Evolutionary conservation across 371 early-diverging fungal genomes (phyloP).

Genomic region (Mortierella polycephala): DNA sequence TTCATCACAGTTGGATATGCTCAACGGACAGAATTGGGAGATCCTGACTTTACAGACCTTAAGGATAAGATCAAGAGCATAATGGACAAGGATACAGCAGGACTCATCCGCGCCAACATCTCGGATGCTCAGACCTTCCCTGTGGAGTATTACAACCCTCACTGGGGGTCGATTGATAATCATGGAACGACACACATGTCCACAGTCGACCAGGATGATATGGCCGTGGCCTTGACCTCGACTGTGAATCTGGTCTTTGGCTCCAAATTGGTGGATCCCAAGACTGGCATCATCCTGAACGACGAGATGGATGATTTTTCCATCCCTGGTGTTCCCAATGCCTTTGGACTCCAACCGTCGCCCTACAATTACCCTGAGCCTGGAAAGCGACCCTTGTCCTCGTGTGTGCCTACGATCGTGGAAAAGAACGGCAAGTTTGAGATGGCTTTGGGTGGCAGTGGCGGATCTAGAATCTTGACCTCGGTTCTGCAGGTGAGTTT

Average conservation of each 20-base stretch:
- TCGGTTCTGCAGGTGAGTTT: conserved; percentile 74
- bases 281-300: conserved; percentile 97
- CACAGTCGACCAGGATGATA: conserved; percentile 84
- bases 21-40: conserved; percentile 83
- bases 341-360: conserved; percentile 86
- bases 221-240: conserved; percentile 90
- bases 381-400: conserved; percentile 96
- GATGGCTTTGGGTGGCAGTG: conserved; percentile 90
- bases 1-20: conserved; percentile 75
- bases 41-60: conserved; percentile 75
- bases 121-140: conserved; percentile 63
- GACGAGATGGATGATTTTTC: conserved; percentile 99
- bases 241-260: conserved; percentile 97
- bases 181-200: conserved; percentile 99
- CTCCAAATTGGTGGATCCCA: conserved; percentile 89
- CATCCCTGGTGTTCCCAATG: conserved; percentile 84
- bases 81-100: conserved; percentile 74
- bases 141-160: conserved; percentile 80
- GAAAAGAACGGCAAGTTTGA: conserved; percentile 76
- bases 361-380: conserved; percentile 86
- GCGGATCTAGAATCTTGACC: conserved; percentile 96
- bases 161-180: conserved; percentile 79
- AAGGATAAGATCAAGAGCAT: conserved; percentile 67
- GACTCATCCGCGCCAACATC: conserved; percentile 71
- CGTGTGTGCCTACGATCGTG: conserved; percentile 90